These are phyloP conservation scores for Lentinus tigrinus DNA, from an alignment of 768 basidiomycete genomes.

Conservation along the genomic window DNA sequence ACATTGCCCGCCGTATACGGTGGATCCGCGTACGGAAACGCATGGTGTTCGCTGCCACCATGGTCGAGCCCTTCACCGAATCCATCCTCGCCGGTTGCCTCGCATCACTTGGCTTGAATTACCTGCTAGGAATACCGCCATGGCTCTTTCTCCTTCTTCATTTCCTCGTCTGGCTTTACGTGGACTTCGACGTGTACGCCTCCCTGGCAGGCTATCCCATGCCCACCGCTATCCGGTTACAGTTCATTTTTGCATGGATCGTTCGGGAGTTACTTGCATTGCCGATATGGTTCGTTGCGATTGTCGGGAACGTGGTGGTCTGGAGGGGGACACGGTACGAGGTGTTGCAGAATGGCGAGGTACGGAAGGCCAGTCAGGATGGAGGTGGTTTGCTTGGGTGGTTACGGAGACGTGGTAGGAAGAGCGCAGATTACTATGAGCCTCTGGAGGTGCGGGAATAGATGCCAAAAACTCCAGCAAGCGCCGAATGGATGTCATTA, in stretches of 20 bases:
- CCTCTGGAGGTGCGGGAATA: constrained; percentile 24
- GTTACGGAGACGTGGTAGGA: constrained; percentile 11
- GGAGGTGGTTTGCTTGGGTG: constrained; percentile 10
- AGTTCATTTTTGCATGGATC: constrained; percentile 78
- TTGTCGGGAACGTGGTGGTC: constrained; percentile 74
- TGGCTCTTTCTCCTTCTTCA: constrained; percentile 61
- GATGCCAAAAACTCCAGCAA: not conserved
- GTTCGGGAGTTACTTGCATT: constrained; percentile 79
- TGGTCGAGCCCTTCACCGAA: constrained; percentile 93
- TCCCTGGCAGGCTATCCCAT: constrained; percentile 71
- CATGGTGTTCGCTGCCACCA: constrained; percentile 85
- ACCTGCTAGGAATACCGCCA: constrained; percentile 48
- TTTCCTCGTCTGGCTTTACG: constrained; percentile 64
- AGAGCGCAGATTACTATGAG: constrained; percentile 36
- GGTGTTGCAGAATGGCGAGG: constrained; percentile 74
- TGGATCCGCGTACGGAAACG: constrained; percentile 97
- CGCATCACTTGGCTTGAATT: constrained; percentile 51
- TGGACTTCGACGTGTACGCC: constrained; percentile 82
- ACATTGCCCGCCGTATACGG: constrained; percentile 84
- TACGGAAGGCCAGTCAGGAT: constrained; percentile 29
- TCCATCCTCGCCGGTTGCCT: constrained; percentile 69
- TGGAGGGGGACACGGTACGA: constrained; percentile 87
- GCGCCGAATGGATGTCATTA: too few species aligned
- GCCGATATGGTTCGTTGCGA: constrained; percentile 84
- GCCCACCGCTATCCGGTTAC: constrained; percentile 40